A percentile compares a stretch with the other conserved stretches of the same genome.
phyloP scores from a whole-genome alignment of 2,329 filamentous ascomycete genomes.

The Westerdykella ornata region DNA sequence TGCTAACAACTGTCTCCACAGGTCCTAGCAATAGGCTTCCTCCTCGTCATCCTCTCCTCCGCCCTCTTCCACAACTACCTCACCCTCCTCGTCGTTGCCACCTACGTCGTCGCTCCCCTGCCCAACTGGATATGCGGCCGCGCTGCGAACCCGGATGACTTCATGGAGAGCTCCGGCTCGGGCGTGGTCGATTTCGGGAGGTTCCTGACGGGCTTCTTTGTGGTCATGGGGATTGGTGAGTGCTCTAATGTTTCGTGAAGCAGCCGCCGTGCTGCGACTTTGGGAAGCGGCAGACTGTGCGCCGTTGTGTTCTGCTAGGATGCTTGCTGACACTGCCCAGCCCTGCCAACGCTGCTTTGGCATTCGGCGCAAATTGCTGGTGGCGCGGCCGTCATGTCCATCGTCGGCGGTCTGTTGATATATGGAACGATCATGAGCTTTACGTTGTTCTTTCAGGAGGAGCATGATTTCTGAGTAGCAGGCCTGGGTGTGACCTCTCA shows the following conservation, averaged over 20 bases:
- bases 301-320: too few species aligned
- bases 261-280: neutral
- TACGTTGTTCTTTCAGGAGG: constrained; percentile 95
- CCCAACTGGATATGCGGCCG: constrained; percentile 94
- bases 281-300: neutral
- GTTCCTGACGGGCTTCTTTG: constrained; percentile 91
- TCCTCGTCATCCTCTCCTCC: constrained; percentile 96
- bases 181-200: constrained; percentile 87
- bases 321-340: constrained; percentile 43
- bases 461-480: constrained; percentile 74
- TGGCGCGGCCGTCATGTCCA: constrained; percentile 90
- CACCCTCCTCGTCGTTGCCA: constrained; percentile 89
- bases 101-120: constrained; percentile 85
- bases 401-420: constrained; percentile 85
- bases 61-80: constrained; percentile 94
- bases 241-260: constrained; percentile 18
- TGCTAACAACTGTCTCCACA: constrained; percentile 33
- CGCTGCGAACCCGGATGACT: constrained; percentile 89
- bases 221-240: constrained; percentile 95
- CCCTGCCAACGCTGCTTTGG: constrained; percentile 78
- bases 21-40: constrained; percentile 95
- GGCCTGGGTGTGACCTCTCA: constrained; percentile 14
- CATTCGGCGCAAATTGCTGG: constrained; percentile 76
- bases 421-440: constrained; percentile 99
- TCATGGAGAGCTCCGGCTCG: constrained; percentile 76